Evolutionary conservation across 179 eudicot species (phyloP), one percentile per base, ranked within the genome.

Genomic region (Silene coronaria): DNA sequence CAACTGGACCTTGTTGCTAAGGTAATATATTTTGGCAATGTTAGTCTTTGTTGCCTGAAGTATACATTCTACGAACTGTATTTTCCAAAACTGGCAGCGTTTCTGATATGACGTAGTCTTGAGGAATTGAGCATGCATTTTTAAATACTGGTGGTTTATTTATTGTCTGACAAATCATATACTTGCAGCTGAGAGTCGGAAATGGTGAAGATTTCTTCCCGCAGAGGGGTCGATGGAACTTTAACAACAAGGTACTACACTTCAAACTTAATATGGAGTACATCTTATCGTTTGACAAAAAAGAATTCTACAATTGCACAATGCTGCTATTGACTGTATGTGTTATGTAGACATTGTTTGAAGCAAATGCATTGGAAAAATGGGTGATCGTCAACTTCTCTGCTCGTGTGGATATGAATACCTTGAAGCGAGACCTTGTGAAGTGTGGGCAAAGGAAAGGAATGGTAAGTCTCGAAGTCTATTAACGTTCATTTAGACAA

Each of bases 351-450:
- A 92, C 79, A 82, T 71, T 95, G 61, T 87, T 82, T 61, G 79
- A 92, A 21, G 60, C 84, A 5, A 84, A 80, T 68, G 32, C 38
- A 26, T 71, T 92, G 4, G 83, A 86, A 19, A 83, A 80, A 7
- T 95, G 99, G 99, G 91, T 87, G 2, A 84, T 92, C 57, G 97
- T 85, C 5, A 92, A 92, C 84, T 95, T 95, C 36, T 92, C 97
- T 42, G 97, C 96, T 36, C 90, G 97, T 17, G 89, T 97, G 77
- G 92, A 94, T 70, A 38, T 83, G 3, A 83, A 80, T 5, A 66
- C 70, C 23, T 84, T 95, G 51, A 67, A 83, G 9, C 77, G 83
- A 16, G 96, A 94, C 80, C 59, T 94, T 61, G 86, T 73, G 4
- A 91, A 81, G 84, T 87, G 89, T 63, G 97, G 90, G 16, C 89